phyloP scores from a whole-genome alignment of 305 asterid species.

The Fraxinus dipetala region DNA sequence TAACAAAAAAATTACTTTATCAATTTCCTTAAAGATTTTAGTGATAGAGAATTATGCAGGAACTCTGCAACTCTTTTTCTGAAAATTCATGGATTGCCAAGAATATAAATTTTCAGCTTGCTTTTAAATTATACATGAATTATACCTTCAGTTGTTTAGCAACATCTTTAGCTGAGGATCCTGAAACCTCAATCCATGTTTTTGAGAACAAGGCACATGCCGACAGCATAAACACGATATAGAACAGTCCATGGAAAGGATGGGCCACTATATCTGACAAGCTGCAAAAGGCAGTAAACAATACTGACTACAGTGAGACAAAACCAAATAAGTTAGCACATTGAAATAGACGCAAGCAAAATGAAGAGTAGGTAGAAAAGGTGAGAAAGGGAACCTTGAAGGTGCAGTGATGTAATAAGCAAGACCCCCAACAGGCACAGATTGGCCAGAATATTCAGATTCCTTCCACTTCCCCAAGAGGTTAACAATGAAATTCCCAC shows the following conservation, averaged over 20 bases:
- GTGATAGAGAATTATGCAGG: neutral
- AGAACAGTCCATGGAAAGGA: slow-evolving; percentile 29
- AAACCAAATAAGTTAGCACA: neutral
- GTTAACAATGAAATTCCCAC: slow-evolving; percentile 26
- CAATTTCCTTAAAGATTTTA: neutral
- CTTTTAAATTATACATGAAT: neutral
- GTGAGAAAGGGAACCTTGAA: slow-evolving; percentile 14
- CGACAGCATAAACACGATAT: slow-evolving; percentile 28
- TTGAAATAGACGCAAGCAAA: neutral
- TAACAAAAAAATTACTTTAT: neutral
- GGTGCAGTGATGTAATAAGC: slow-evolving; percentile 31
- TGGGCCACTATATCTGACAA: slow-evolving; percentile 27
- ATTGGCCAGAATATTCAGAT: slow-evolving; percentile 32
- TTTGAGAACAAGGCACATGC: slow-evolving; percentile 35
- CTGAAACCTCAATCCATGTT: slow-evolving; percentile 35
- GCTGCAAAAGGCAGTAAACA: slow-evolving; percentile 17
- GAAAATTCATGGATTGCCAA: neutral
- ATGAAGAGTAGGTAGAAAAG: neutral
- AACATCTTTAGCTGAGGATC: slow-evolving; percentile 33
- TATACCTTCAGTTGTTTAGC: slow-evolving; percentile 35
- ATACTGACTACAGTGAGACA: neutral
- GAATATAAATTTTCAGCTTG: neutral
- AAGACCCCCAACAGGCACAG: slow-evolving; percentile 31
- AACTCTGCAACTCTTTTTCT: neutral
- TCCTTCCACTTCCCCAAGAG: slow-evolving; percentile 32